A percentile compares a stretch with the other conserved stretches of the same genome.
These are phyloP conservation scores for Globisporangium heterothallicum DNA, from an alignment of 352 stramenopile genomes.

Conservation along the genomic window DNA sequence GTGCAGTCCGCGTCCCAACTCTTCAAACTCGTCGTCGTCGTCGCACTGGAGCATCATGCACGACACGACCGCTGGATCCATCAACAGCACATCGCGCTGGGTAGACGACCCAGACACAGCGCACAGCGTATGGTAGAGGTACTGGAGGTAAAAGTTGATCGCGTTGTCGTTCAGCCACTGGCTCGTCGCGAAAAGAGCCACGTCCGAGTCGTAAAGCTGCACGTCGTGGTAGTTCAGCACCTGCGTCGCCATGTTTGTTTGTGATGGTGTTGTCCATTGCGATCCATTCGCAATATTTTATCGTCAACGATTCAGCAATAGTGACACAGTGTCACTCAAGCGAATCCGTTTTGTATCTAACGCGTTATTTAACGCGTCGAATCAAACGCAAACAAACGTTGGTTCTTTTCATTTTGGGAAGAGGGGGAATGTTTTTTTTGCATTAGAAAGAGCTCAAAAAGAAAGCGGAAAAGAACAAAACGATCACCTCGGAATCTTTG, in stretches of 20 bases:
- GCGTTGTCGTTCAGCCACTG: conserved; percentile 84
- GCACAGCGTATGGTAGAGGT: conserved; percentile 41
- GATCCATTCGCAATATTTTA: too few relatives aligned
- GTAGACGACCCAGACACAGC: not conserved
- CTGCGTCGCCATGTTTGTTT: conserved; percentile 28
- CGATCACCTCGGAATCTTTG: too few relatives aligned
- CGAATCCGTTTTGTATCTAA: too few relatives aligned
- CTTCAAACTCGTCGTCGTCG: conserved; percentile 68
- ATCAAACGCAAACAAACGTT: conserved; percentile 2
- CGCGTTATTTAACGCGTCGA: not conserved
- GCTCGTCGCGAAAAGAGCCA: conserved; percentile 47
- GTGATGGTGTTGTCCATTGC: too few relatives aligned
- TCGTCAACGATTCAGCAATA: too few relatives aligned
- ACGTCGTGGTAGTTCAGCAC: conserved; percentile 79
- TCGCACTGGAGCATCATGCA: conserved; percentile 82
- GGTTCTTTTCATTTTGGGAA: conserved; percentile 3
- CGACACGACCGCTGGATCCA: conserved; percentile 75
- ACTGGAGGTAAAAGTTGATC: conserved; percentile 83
- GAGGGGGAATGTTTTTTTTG: not conserved
- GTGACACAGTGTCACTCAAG: too few relatives aligned
- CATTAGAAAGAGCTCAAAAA: not conserved
- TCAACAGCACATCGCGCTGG: conserved; percentile 53
- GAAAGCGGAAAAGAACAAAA: conserved; percentile 11
- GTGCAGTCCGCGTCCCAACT: conserved; percentile 45
- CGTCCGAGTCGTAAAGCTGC: conserved; percentile 77